These are phyloP conservation scores for Xylariales sp. DNA, from an alignment of 2,329 filamentous ascomycete genomes.

Conservation along the genomic window DNA sequence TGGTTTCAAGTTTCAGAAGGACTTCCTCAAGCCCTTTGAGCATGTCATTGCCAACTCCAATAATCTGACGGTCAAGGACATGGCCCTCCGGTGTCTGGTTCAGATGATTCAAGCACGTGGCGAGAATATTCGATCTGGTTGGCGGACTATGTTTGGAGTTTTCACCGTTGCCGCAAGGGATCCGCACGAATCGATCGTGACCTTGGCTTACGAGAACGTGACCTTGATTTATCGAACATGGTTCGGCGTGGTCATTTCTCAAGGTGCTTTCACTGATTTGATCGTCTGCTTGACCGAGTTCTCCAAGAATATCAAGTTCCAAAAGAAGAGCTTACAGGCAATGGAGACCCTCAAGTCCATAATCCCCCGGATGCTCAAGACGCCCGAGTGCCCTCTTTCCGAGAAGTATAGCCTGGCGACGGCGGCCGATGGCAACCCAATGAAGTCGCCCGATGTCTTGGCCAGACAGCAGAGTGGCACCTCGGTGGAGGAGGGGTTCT, in stretches of 20 bases:
- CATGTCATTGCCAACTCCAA: slow-evolving; percentile 92
- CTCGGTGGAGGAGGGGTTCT: slow-evolving; percentile 93
- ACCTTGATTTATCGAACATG: slow-evolving; percentile 92
- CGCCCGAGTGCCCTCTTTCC: slow-evolving; percentile 89
- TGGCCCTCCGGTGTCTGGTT: slow-evolving; percentile 91
- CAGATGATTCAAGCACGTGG: slow-evolving; percentile 99
- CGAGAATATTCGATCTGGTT: slow-evolving; percentile 94
- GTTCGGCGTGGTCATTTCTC: slow-evolving; percentile 92
- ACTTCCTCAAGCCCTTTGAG: slow-evolving; percentile 97
- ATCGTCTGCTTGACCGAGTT: slow-evolving; percentile 97
- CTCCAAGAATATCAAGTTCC: slow-evolving; percentile 96
- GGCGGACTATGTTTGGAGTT: slow-evolving; percentile 99
- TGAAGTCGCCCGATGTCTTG: slow-evolving; percentile 37
- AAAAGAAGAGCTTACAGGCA: slow-evolving; percentile 95
- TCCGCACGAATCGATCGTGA: slow-evolving; percentile 92
- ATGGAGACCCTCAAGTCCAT: slow-evolving; percentile 93
- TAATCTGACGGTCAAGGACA: slow-evolving; percentile 91
- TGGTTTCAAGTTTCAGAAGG: slow-evolving; percentile 99
- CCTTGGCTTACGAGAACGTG: slow-evolving; percentile 94
- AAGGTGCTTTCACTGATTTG: slow-evolving; percentile 93
- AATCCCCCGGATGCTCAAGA: slow-evolving; percentile 90
- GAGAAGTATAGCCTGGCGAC: slow-evolving; percentile 43
- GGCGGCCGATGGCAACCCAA: slow-evolving; percentile 30
- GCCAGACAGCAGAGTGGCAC: slow-evolving; percentile 65
- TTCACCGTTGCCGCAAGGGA: slow-evolving; percentile 94